phyloP scores from a whole-genome alignment of 345 rosid species.

The Abelmoschus esculentus region DNA sequence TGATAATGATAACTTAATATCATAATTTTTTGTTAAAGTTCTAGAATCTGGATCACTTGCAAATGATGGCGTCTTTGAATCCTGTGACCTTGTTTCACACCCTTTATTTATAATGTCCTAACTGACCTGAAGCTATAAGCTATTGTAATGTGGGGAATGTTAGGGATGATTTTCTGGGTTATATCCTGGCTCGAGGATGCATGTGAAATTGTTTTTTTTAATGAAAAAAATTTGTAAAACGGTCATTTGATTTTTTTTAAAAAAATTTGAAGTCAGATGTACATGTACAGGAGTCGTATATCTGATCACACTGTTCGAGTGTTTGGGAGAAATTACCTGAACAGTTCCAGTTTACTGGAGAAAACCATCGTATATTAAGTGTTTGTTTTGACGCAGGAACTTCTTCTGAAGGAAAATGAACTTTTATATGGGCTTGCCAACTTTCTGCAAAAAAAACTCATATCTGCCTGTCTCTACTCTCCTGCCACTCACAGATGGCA shows the following conservation, averaged over 20 bases:
- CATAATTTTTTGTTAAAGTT: not conserved
- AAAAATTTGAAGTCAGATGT: slow-evolving; percentile 9
- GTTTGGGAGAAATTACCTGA: slow-evolving; percentile 12
- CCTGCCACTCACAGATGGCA: slow-evolving; percentile 53
- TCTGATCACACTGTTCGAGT: slow-evolving; percentile 8
- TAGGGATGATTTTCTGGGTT: not conserved
- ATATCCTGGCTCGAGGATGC: not conserved
- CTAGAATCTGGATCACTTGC: not conserved
- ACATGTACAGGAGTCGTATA: slow-evolving; percentile 1
- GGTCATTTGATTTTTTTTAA: not conserved
- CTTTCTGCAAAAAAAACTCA: slow-evolving; percentile 40
- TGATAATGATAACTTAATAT: not conserved
- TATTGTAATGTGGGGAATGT: not conserved
- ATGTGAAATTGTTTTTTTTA: not conserved
- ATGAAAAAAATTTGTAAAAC: not conserved
- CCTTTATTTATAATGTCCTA: not conserved
- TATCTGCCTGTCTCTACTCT: slow-evolving; percentile 46
- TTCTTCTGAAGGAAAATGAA: slow-evolving; percentile 54
- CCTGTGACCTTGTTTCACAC: not conserved
- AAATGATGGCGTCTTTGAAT: not conserved
- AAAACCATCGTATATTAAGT: slow-evolving; percentile 41
- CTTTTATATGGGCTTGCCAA: slow-evolving; percentile 54
- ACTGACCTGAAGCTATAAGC: not conserved
- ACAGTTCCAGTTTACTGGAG: slow-evolving; percentile 27
- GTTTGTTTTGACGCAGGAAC: slow-evolving; percentile 95